These are phyloP conservation scores for Phanerochaete sordida DNA, from an alignment of 768 basidiomycete genomes.

Conservation along the genomic window DNA sequence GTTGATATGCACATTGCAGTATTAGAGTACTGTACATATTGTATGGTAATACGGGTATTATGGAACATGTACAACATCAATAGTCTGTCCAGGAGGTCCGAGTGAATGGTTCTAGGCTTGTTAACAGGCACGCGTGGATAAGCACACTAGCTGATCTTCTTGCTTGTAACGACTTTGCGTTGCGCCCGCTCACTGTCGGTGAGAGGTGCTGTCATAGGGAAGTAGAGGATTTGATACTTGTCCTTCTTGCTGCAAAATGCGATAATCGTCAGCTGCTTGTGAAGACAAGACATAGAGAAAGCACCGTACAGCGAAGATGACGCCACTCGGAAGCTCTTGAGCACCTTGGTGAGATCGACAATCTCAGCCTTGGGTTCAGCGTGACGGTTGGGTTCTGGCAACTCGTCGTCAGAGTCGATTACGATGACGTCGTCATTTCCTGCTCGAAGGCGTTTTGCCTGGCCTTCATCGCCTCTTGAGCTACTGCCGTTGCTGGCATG, in stretches of 20 bases:
- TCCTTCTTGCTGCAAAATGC: conserved; percentile 40
- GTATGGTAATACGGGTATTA: not conserved
- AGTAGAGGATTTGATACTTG: conserved; percentile 81
- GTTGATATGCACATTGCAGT: not conserved
- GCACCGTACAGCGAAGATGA: conserved; percentile 39
- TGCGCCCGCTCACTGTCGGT: conserved; percentile 45
- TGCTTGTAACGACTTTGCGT: conserved; percentile 54
- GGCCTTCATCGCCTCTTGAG: not conserved
- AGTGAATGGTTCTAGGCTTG: too few relatives aligned
- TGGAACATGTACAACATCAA: too few relatives aligned
- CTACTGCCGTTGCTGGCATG: not conserved
- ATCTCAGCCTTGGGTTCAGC: conserved; percentile 1
- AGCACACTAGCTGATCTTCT: conserved; percentile 23
- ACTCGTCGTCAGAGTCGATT: conserved; percentile 27
- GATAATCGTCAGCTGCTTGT: conserved; percentile 1
- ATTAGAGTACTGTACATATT: not conserved
- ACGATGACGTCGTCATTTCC: conserved; percentile 19
- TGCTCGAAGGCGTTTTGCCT: conserved; percentile 16
- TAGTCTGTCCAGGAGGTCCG: too few relatives aligned
- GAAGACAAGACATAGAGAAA: not conserved
- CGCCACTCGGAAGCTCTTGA: conserved; percentile 50
- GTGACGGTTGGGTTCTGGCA: not conserved
- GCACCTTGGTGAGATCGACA: conserved; percentile 30
- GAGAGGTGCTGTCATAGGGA: conserved; percentile 67
- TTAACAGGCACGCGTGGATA: too few relatives aligned